These are phyloP conservation scores for Fraxinus albicans DNA, from an alignment of 305 asterid genomes.

Conservation along the genomic window DNA sequence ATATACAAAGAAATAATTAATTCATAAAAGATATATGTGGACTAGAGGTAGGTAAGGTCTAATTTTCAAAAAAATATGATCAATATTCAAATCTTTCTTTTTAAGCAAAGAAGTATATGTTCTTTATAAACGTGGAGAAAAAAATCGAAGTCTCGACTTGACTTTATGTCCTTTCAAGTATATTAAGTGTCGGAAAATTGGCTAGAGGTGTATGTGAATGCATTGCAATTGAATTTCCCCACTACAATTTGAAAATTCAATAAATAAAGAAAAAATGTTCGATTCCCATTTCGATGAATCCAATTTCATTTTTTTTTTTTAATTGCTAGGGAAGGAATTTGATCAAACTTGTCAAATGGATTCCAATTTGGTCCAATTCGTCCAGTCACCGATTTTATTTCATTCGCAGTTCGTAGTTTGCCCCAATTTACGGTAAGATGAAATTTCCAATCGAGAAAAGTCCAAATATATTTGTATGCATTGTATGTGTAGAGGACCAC, in stretches of 20 bases:
- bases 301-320: neutral
- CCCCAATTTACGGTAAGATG: neutral
- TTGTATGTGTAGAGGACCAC: conserved; percentile 25
- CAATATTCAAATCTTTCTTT: neutral
- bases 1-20: neutral
- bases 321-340: neutral
- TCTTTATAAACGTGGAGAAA: neutral
- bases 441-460: conserved; percentile 11
- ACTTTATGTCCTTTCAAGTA: neutral
- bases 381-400: neutral
- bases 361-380: neutral
- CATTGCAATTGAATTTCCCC: neutral
- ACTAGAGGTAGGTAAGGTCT: neutral
- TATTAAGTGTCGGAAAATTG: neutral
- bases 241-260: neutral
- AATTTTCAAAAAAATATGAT: neutral
- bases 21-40: neutral
- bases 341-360: neutral
- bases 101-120: neutral
- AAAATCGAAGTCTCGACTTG: neutral
- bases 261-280: neutral
- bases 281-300: neutral
- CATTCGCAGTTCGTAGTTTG: neutral
- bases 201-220: neutral
- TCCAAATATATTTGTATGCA: conserved; percentile 8